phyloP scores from a whole-genome alignment of 257 asterid species.

The Fraxinus pennsylvanica region DNA sequence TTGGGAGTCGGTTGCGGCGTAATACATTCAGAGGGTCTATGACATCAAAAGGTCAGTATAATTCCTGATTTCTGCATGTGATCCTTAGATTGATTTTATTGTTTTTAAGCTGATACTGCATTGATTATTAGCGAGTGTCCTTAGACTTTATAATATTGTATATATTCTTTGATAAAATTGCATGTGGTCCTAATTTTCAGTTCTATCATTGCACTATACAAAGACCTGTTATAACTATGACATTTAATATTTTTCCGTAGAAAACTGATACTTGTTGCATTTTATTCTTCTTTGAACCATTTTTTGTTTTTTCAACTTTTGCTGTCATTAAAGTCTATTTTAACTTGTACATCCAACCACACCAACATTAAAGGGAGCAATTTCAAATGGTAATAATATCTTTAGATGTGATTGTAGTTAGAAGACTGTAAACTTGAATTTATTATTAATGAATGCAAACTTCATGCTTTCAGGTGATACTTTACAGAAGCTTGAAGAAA shows the following conservation, averaged over 20 bases:
- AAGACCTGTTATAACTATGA: background rate
- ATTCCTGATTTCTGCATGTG: conserved; percentile 7
- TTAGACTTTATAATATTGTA: background rate
- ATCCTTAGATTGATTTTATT: background rate
- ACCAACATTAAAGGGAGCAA: background rate
- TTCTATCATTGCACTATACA: background rate
- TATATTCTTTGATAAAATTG: conserved; percentile 6
- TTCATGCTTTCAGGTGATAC: conserved; percentile 56
- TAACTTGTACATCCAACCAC: background rate
- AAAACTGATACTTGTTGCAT: background rate
- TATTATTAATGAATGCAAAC: background rate
- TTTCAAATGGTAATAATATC: background rate
- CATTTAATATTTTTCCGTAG: background rate
- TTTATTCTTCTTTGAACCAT: background rate
- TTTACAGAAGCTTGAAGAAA: conserved; percentile 71
- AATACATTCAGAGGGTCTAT: conserved; percentile 73
- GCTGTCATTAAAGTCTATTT: background rate
- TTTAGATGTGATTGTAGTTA: background rate
- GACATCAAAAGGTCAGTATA: conserved; percentile 71
- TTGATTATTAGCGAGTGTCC: conserved; percentile 8
- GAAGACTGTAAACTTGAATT: conserved; percentile 11
- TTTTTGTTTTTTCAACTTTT: background rate
- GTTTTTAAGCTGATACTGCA: background rate
- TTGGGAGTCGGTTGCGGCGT: conserved; percentile 76
- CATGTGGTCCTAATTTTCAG: background rate